Conservation (phyloP, 2,329 filamentous ascomycete species). For the Talaromyces sp. region DNA sequence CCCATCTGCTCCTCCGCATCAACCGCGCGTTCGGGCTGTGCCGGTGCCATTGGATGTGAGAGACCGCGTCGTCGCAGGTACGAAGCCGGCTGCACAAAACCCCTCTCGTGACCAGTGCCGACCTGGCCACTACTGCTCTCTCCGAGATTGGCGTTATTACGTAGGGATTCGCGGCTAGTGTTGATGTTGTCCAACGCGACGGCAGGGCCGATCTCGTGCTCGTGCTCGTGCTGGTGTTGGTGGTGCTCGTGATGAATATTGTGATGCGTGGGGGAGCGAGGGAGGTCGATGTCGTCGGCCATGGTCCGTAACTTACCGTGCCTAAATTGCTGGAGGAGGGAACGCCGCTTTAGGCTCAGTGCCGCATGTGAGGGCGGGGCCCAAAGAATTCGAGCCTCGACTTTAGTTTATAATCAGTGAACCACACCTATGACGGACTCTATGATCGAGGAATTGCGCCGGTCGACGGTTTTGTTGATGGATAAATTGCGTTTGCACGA, state of each 20-base stretch:
- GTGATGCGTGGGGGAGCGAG: slow-evolving; percentile 24
- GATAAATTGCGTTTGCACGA: neutral
- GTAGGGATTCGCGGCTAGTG: neutral
- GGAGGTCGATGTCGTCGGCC: slow-evolving; percentile 26
- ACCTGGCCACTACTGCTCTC: slow-evolving; percentile 15
- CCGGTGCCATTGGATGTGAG: slow-evolving; percentile 41
- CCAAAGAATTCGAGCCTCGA: neutral
- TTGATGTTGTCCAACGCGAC: slow-evolving; percentile 13
- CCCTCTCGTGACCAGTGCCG: slow-evolving; percentile 40
- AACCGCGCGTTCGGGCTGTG: slow-evolving; percentile 43
- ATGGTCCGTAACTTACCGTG: slow-evolving; percentile 19
- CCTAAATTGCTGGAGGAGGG: slow-evolving; percentile 8
- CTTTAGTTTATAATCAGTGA: neutral
- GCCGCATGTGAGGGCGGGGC: slow-evolving; percentile 12
- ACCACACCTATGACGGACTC: neutral
- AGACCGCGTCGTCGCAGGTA: slow-evolving; percentile 42
- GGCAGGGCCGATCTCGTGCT: slow-evolving; percentile 19
- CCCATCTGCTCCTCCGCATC: slow-evolving; percentile 50
- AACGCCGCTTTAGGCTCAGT: slow-evolving; percentile 16
- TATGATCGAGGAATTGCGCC: neutral
- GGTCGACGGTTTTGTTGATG: neutral
- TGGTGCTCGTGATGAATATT: neutral
- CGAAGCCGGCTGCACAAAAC: slow-evolving; percentile 49
- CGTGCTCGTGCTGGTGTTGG: neutral
- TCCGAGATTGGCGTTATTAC: slow-evolving; percentile 5